Percentiles rank a stretch among this genome's conserved stretches.
Evolutionary conservation across 2,329 filamentous ascomycete species (phyloP).

Genomic region (Colletotrichum noveboracense): DNA sequence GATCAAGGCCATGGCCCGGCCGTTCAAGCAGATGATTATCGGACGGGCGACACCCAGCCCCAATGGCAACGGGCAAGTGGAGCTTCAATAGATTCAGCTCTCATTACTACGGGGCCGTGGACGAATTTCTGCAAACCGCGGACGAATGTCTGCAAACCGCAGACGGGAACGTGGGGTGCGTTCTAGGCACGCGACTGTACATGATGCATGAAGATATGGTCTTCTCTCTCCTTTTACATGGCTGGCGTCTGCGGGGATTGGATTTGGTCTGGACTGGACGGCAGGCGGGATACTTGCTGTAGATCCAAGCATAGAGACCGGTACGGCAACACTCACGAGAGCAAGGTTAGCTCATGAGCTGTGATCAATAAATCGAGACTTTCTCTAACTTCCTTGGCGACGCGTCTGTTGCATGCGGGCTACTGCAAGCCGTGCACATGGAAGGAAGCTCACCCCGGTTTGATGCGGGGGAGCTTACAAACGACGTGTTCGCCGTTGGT

Average conservation of each 20-base stretch:
- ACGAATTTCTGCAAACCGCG: neutral
- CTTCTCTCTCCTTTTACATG: neutral
- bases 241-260: neutral
- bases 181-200: neutral
- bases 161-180: neutral
- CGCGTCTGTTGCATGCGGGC: neutral
- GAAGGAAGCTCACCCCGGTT: neutral
- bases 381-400: neutral
- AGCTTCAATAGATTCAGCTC: neutral
- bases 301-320: neutral
- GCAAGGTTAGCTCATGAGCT: neutral
- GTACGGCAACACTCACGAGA: neutral
- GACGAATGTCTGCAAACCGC: neutral
- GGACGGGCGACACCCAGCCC: neutral
- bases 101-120: neutral
- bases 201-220: neutral
- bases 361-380: neutral
- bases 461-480: neutral
- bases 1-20: conserved; percentile 41
- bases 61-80: neutral
- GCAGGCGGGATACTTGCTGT: neutral
- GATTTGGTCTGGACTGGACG: neutral
- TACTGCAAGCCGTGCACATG: neutral
- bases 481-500: neutral
- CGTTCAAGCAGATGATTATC: conserved; percentile 41